phyloP scores from a whole-genome alignment of 371 early-diverging fungal genomes.

The Cokeromyces recurvatus region DNA sequence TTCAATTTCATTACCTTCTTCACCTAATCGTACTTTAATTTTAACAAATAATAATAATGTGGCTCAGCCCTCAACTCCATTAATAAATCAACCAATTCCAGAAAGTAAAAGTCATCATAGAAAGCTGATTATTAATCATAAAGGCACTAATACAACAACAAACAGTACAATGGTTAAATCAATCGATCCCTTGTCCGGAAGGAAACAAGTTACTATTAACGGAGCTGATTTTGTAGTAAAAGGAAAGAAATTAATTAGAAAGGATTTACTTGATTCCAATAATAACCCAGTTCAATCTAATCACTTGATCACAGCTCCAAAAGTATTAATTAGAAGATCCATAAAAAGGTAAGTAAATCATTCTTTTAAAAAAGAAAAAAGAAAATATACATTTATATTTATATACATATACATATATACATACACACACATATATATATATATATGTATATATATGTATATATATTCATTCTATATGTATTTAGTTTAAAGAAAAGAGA shows the following conservation, averaged over 20 bases:
- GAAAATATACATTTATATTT: too few relatives aligned
- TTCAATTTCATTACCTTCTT: neutral
- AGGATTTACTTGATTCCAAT: slow-evolving; percentile 22
- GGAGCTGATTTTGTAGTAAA: slow-evolving; percentile 44
- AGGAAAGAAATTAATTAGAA: slow-evolving; percentile 36
- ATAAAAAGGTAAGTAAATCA: slow-evolving; percentile 13
- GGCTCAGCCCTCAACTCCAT: neutral
- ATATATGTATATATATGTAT: too few relatives aligned
- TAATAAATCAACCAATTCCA: neutral
- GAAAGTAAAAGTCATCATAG: slow-evolving; percentile 19
- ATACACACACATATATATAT: too few relatives aligned
- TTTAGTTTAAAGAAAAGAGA: slow-evolving; percentile 2
- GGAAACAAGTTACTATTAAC: slow-evolving; percentile 33
- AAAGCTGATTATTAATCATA: slow-evolving; percentile 9
- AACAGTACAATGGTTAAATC: slow-evolving; percentile 5
- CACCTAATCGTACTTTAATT: neutral
- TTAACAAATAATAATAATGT: neutral
- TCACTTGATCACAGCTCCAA: slow-evolving; percentile 7
- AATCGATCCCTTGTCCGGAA: slow-evolving; percentile 14
- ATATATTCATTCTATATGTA: neutral
- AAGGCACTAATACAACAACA: slow-evolving; percentile 1
- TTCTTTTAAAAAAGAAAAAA: too few relatives aligned
- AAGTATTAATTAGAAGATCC: slow-evolving; percentile 8
- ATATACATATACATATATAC: too few relatives aligned
- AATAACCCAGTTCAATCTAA: slow-evolving; percentile 5